Evolutionary conservation across 306 rosid species (phyloP).

Genomic region (Cyamopsis tetragonoloba): DNA sequence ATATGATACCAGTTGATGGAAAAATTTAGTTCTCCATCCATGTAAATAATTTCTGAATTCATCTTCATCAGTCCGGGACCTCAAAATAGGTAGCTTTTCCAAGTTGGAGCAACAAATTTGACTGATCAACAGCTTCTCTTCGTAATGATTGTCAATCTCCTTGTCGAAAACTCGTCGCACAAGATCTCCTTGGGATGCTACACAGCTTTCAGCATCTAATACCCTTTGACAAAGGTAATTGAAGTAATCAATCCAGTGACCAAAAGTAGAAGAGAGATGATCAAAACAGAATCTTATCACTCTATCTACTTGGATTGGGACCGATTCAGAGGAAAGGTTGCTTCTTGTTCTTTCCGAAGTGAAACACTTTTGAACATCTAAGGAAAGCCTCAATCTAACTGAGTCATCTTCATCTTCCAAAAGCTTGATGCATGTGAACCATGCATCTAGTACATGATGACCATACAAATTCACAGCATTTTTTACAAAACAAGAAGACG

Average conservation of each 20-base stretch:
- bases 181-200: conserved; percentile 58
- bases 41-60: conserved; percentile 43
- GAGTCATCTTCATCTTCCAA: conserved; percentile 91
- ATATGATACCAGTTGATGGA: conserved; percentile 52
- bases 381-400: conserved; percentile 60
- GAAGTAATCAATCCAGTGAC: conserved; percentile 78
- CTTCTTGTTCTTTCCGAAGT: conserved; percentile 36
- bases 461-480: conserved; percentile 59
- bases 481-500: conserved; percentile 33
- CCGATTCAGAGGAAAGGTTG: conserved; percentile 36
- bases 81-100: conserved; percentile 56
- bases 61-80: conserved; percentile 41
- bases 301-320: conserved; percentile 84
- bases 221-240: conserved; percentile 59
- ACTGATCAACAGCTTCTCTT: conserved; percentile 81
- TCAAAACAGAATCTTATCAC: conserved; percentile 74
- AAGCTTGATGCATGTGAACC: conserved; percentile 86
- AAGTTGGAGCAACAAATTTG: conserved; percentile 82
- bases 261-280: conserved; percentile 73
- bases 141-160: conserved; percentile 94
- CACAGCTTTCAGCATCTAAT: conserved; percentile 43
- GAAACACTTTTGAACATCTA: conserved; percentile 70
- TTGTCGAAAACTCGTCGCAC: conserved; percentile 89
- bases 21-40: conserved; percentile 55
- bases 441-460: conserved; percentile 57